Evolutionary conservation across 2,329 filamentous ascomycete species (phyloP).

Genomic region (Fusarium kyushuense): DNA sequence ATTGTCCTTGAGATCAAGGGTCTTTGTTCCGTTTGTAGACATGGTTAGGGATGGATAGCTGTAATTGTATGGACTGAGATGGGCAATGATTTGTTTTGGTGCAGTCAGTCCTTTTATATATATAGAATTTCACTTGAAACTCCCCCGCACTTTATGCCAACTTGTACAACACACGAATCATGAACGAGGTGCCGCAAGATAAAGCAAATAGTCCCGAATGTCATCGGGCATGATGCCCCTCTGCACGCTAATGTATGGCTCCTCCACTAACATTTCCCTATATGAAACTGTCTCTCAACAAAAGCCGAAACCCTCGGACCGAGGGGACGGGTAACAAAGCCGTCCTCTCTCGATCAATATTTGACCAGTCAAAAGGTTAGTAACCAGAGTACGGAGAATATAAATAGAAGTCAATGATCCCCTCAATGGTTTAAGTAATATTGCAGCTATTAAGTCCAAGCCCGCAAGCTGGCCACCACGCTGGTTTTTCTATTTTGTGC

Average conservation of each 20-base stretch:
- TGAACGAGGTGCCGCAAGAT: too few species aligned
- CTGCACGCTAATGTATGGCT: not conserved
- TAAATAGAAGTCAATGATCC: not conserved
- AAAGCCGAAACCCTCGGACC: slow-evolving; percentile 19
- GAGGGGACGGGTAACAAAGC: slow-evolving; percentile 8
- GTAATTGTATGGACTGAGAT: not conserved
- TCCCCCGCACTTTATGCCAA: slow-evolving; percentile 21
- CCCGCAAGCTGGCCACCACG: not conserved
- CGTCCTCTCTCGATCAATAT: not conserved
- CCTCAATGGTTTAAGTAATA: not conserved
- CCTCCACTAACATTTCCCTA: not conserved
- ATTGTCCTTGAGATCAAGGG: slow-evolving; percentile 25
- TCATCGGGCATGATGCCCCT: not conserved
- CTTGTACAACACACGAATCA: too few species aligned
- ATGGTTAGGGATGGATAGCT: not conserved
- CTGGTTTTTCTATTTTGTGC: not conserved
- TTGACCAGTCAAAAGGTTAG: not conserved
- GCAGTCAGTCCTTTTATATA: not conserved
- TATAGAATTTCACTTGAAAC: not conserved
- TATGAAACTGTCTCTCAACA: slow-evolving; percentile 5
- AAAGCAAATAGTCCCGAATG: slow-evolving; percentile 3
- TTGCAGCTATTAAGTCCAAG: not conserved
- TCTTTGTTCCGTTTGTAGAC: slow-evolving; percentile 25
- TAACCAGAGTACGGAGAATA: not conserved
- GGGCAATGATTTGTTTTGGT: too few species aligned